Evolutionary conservation across 371 early-diverging fungal genomes (phyloP).

Genomic region (Mucor piriformis): DNA sequence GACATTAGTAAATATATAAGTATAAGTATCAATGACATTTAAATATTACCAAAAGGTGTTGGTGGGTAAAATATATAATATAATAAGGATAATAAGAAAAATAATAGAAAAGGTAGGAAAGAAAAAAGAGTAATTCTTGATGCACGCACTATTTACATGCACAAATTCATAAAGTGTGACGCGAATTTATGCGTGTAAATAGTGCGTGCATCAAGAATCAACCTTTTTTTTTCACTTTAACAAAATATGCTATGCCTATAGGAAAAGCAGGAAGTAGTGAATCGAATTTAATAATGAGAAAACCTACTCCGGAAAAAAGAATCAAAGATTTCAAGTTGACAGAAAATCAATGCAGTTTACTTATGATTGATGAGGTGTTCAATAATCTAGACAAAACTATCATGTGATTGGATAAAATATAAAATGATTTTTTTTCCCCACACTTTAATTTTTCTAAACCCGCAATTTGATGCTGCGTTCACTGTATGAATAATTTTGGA

Average conservation of each 20-base stretch:
- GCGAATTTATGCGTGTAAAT: slow-evolving; percentile 9
- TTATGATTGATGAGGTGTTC: background rate
- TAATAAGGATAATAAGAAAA: background rate
- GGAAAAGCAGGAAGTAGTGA: too few relatives aligned
- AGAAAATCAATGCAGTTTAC: background rate
- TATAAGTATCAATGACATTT: slow-evolving; percentile 6
- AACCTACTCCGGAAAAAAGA: background rate
- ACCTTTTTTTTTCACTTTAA: slow-evolving; percentile 9
- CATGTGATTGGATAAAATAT: too few relatives aligned
- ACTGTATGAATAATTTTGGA: too few relatives aligned
- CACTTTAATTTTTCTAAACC: too few relatives aligned
- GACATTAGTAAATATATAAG: slow-evolving; percentile 7
- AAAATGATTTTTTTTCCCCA: too few relatives aligned
- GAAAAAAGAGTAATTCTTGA: slow-evolving; percentile 18
- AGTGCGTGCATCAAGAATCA: slow-evolving; percentile 8
- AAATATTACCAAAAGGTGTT: slow-evolving; percentile 8
- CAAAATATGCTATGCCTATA: background rate
- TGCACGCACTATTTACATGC: background rate
- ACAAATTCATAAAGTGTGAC: slow-evolving; percentile 20
- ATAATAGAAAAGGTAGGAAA: background rate
- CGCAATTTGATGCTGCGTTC: too few relatives aligned
- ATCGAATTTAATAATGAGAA: background rate
- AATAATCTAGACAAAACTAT: background rate
- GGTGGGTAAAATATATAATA: slow-evolving; percentile 3
- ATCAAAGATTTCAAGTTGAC: background rate